A percentile compares a stretch with the other conserved stretches of the same genome.
These are phyloP conservation scores for Lycium ferocissimum DNA, from an alignment of 257 asterid species.

Conservation along the genomic window DNA sequence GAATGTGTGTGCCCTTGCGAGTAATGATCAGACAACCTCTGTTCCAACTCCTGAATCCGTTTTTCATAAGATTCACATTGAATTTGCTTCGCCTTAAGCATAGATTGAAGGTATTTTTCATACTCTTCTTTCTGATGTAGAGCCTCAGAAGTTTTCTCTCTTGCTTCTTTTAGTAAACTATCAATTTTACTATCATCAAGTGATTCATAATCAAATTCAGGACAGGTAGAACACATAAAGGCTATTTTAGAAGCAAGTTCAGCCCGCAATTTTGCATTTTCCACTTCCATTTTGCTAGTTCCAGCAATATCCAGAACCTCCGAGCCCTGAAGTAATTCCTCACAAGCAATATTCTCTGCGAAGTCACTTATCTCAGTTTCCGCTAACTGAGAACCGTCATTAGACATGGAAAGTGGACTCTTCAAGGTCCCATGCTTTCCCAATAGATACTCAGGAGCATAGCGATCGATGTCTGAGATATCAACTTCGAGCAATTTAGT, in stretches of 20 bases:
- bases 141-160: constrained; percentile 86
- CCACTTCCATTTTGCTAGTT: constrained; percentile 94
- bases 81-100: constrained; percentile 75
- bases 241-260: constrained; percentile 99
- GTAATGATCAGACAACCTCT: constrained; percentile 80
- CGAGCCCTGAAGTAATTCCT: constrained; percentile 60
- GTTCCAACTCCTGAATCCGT: constrained; percentile 92
- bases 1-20: constrained; percentile 52
- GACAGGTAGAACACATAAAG: constrained; percentile 66
- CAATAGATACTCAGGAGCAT: constrained; percentile 75
- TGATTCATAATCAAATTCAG: constrained; percentile 69
- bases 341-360: constrained; percentile 59
- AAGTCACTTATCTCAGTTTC: constrained; percentile 58
- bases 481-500: constrained; percentile 77
- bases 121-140: constrained; percentile 78
- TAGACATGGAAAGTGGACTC: constrained; percentile 63
- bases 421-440: constrained; percentile 52
- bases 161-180: constrained; percentile 64
- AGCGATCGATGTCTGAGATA: constrained; percentile 79
- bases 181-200: constrained; percentile 69
- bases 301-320: constrained; percentile 94
- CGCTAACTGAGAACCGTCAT: constrained; percentile 60
- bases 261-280: constrained; percentile 93
- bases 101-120: constrained; percentile 71
- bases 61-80: constrained; percentile 92